A percentile compares a stretch with the other conserved stretches of the same genome.
These are phyloP conservation scores for Fistulinella prunicolor DNA, from an alignment of 768 basidiomycete genomes.

Conservation along the genomic window DNA sequence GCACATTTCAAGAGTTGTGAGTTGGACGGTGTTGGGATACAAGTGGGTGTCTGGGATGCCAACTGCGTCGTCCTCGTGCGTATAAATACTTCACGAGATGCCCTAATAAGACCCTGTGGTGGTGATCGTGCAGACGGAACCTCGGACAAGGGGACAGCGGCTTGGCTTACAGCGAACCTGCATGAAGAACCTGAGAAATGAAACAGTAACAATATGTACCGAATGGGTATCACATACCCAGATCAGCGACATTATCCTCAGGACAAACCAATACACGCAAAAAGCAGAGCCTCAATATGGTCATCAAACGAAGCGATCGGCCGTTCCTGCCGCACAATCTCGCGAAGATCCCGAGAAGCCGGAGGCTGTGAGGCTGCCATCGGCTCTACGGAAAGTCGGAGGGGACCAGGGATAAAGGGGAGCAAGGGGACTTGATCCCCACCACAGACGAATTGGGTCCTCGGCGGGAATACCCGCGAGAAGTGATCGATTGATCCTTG, in stretches of 20 bases:
- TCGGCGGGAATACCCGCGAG: conserved; percentile 13
- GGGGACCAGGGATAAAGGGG: conserved; percentile 4
- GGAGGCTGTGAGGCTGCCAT: conserved; percentile 4
- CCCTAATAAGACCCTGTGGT: conserved; percentile 3
- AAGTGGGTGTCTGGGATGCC: conserved; percentile 3
- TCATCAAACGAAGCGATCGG: conserved; percentile 1
- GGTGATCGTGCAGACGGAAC: conserved; percentile 4
- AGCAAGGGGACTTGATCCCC: neutral
- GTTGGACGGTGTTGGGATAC: neutral
- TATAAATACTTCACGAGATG: conserved; percentile 22
- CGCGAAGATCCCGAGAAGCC: conserved; percentile 4
- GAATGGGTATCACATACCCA: conserved; percentile 7
- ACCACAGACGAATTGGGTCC: conserved; percentile 1
- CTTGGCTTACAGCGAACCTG: conserved; percentile 7
- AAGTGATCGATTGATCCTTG: neutral
- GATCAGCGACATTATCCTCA: conserved; percentile 3
- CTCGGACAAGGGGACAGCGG: neutral
- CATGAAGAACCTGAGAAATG: conserved; percentile 15
- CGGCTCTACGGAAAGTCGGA: neutral
- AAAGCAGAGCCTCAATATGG: conserved; percentile 11
- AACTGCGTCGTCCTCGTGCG: neutral
- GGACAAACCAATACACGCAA: conserved; percentile 7
- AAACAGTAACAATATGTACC: conserved; percentile 11
- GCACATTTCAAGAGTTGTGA: conserved; percentile 28
- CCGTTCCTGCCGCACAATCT: conserved; percentile 11